Evolutionary conservation across 2,329 filamentous ascomycete genomes (phyloP), one percentile per base, ranked within the genome.

Genomic region (Neonectria coccinea): DNA sequence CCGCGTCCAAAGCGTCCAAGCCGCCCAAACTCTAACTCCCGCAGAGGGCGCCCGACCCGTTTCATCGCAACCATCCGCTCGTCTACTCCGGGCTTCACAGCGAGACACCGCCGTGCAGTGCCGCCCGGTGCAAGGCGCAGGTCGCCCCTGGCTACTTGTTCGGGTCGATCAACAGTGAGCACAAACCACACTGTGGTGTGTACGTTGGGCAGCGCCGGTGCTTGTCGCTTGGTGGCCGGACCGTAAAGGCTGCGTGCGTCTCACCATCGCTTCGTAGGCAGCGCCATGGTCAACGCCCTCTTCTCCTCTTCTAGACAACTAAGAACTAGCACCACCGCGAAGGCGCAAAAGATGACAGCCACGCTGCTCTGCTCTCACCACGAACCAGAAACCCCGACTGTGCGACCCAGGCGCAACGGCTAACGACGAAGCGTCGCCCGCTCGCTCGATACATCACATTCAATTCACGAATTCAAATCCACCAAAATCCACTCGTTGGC

Each of bases 341-440:
- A 53, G 44, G 59, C 59, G 53, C 56, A 60, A 51, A 65, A 68
- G 51, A 61, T 70, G 62, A 59, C 51, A 54, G 62, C 52, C 67
- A 66, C 59, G 58, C 56, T 67, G 41, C 20, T 56, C 50, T 48
- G 53, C 57, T 55, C 48, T 56, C 54, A 61, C 58, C 48, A 48
- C 54, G n/a, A 60, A 61, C 54, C 56, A 55, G 50, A 18, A 59
- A 18, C 29, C 14, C 47, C 39, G 53, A 39, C 48, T 36, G 20
- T 56, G 42, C 55, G 39, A 54, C 47, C 36, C 45, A 39, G 44
- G 55, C 55, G 55, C 60, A 63, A 63, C 60, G 42, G 54, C 53
- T 58, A 55, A 63, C 29, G 18, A 33, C 20, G 14, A 55, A 53
- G 50, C 50, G 53, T 25, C 45, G 27, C 31, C n/a, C n/a, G 31